These are phyloP conservation scores for Puccinia sorghi DNA, from an alignment of 1,284 basidiomycete species.

Conservation along the genomic window DNA sequence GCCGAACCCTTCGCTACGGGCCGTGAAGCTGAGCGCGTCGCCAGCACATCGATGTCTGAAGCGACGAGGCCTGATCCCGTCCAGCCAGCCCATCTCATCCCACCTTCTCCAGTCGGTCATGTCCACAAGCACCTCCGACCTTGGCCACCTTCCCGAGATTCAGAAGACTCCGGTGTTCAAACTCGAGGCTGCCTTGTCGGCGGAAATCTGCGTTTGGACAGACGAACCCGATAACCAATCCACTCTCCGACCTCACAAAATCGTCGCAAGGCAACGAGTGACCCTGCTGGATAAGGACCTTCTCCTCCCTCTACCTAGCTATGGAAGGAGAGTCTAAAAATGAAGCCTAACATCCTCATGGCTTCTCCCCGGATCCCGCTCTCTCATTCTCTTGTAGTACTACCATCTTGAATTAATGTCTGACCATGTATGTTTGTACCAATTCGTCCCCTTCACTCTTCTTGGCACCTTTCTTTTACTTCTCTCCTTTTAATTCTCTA, in stretches of 20 bases:
- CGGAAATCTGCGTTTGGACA: not conserved
- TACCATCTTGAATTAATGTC: not conserved
- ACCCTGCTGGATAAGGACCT: not conserved
- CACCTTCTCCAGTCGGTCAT: slow-evolving; percentile 37
- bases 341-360: not conserved
- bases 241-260: not conserved
- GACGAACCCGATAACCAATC: not conserved
- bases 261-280: not conserved
- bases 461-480: not conserved
- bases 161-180: not conserved
- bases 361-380: not conserved
- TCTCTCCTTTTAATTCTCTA: not conserved
- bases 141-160: not conserved
- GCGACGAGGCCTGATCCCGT: slow-evolving; percentile 30
- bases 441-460: not conserved
- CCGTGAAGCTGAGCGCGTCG: slow-evolving; percentile 21
- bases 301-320: not conserved
- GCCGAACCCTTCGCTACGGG: slow-evolving; percentile 10
- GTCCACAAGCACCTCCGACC: not conserved
- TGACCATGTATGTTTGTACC: not conserved
- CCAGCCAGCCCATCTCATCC: slow-evolving; percentile 30
- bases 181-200: not conserved
- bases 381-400: not conserved
- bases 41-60: slow-evolving; percentile 17
- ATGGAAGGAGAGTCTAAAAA: not conserved